phyloP scores from a whole-genome alignment of 257 asterid species.

The Marsdenia floribunda region DNA sequence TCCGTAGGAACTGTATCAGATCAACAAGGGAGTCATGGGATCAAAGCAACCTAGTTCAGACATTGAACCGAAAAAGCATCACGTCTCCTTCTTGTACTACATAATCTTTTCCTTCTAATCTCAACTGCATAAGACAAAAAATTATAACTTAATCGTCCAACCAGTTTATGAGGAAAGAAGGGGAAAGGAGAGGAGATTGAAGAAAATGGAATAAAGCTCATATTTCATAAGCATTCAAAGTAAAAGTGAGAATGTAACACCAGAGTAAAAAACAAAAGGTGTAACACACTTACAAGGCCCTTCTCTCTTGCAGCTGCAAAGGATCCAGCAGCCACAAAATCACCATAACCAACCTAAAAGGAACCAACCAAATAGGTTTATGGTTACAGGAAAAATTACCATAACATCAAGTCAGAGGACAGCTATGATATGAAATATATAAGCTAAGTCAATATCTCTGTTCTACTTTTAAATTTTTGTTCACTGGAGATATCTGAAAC shows the following conservation, averaged over 20 bases:
- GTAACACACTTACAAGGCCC: slow-evolving; percentile 72
- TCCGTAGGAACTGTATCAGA: neutral
- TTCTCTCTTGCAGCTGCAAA: slow-evolving; percentile 90
- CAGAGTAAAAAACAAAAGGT: neutral
- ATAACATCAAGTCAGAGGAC: neutral
- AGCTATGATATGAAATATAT: neutral
- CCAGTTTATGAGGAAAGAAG: neutral
- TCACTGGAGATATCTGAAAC: neutral
- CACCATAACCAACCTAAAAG: slow-evolving; percentile 77
- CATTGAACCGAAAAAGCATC: slow-evolving; percentile 90
- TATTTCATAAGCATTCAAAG: neutral
- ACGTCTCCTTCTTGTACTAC: slow-evolving; percentile 94
- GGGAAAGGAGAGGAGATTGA: neutral
- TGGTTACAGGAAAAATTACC: neutral
- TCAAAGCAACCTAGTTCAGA: slow-evolving; percentile 30
- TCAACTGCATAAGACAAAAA: slow-evolving; percentile 54
- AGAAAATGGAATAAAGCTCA: neutral
- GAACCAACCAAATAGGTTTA: slow-evolving; percentile 16
- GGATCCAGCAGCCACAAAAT: slow-evolving; percentile 91
- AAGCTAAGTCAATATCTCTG: neutral
- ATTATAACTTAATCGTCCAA: neutral
- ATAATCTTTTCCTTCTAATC: slow-evolving; percentile 92
- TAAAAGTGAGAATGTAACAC: neutral
- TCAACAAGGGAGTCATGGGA: slow-evolving; percentile 11
- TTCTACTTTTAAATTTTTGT: neutral